Percentiles rank a stretch among this genome's conserved stretches.
Conservation (phyloP, 2,329 filamentous ascomycete genomes). For the Plenodomus tracheiphilus region DNA sequence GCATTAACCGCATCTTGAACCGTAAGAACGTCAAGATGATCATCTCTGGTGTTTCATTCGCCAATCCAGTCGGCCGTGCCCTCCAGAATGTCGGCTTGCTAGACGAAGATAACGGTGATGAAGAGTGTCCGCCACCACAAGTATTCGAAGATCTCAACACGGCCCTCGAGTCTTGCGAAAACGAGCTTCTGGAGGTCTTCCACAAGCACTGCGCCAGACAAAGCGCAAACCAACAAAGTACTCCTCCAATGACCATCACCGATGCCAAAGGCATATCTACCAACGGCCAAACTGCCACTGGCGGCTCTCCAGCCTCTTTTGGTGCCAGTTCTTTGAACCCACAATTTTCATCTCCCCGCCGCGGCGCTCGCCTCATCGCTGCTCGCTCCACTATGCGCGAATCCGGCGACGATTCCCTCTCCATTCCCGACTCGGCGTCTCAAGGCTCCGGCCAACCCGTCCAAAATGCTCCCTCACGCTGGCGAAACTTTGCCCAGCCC, state of each 20-base stretch:
- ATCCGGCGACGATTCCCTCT: conserved; percentile 15
- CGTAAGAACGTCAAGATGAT: conserved; percentile 79
- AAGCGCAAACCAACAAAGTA: conserved; percentile 44
- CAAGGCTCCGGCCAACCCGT: conserved; percentile 5
- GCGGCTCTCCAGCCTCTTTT: conserved; percentile 28
- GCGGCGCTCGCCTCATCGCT: conserved; percentile 74
- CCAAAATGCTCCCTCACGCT: conserved; percentile 56
- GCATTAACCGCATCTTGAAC: conserved; percentile 81
- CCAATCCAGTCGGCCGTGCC: conserved; percentile 74
- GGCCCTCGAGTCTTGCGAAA: conserved; percentile 91
- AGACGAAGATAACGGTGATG: conserved; percentile 71
- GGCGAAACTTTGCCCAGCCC: conserved; percentile 87
- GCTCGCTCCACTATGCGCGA: conserved; percentile 76
- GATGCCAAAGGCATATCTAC: conserved; percentile 12
- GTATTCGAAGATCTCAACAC: conserved; percentile 91
- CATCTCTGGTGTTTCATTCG: conserved; percentile 78
- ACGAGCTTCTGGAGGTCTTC: conserved; percentile 76
- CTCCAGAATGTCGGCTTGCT: conserved; percentile 84
- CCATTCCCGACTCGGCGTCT: conserved; percentile 15
- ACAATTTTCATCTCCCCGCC: conserved; percentile 75
- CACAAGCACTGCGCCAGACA: conserved; percentile 46
- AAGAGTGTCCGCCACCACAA: conserved; percentile 51
- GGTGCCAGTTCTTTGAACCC: conserved; percentile 52
- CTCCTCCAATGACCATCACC: conserved; percentile 41
- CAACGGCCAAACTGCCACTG: conserved; percentile 18